Evolutionary conservation across 2,329 filamentous ascomycete genomes (phyloP).

Genomic region (Epichloe amarillans): DNA sequence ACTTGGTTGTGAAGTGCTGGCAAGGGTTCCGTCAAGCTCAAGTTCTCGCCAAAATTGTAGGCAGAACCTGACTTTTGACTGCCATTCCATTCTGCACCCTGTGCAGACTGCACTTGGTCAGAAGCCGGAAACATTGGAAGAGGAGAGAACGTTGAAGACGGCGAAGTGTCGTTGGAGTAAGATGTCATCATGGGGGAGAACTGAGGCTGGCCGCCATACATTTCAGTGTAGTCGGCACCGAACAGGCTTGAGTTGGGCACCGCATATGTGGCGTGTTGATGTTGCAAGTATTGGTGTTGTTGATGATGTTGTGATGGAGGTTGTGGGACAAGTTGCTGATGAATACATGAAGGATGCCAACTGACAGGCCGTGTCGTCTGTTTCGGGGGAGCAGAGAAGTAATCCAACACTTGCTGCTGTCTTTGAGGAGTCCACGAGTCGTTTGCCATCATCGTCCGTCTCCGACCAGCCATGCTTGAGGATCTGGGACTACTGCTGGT

Average conservation of each 20-base stretch:
- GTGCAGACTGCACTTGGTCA: conserved; percentile 26
- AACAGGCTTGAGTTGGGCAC: conserved; percentile 24
- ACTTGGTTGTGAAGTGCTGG: conserved; percentile 11
- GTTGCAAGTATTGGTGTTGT: conserved; percentile 16
- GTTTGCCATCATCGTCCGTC: conserved; percentile 45
- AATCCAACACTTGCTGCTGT: conserved; percentile 33
- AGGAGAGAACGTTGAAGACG: conserved; percentile 40
- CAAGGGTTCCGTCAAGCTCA: conserved; percentile 18
- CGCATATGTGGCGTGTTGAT: conserved; percentile 24
- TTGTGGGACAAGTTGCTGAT: conserved; percentile 4
- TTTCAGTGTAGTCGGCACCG: conserved; percentile 26
- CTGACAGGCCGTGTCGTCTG: conserved; percentile 31
- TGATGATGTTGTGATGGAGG: neutral
- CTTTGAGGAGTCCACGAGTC: conserved; percentile 26
- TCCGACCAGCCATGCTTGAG: conserved; percentile 32
- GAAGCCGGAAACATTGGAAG: conserved; percentile 29
- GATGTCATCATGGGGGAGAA: conserved; percentile 36
- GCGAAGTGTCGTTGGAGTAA: conserved; percentile 47
- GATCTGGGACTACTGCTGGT: conserved; percentile 55
- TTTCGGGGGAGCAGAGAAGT: conserved; percentile 9
- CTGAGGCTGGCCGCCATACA: conserved; percentile 27
- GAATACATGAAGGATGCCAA: conserved; percentile 55
- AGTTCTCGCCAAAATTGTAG: conserved; percentile 13
- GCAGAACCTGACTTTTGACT: conserved; percentile 17
- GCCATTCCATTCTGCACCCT: conserved; percentile 25